Evolutionary conservation across 1,139 yeast genomes (phyloP), one percentile per base, ranked within the genome.

Genomic region (Scheffersomyces quercinus): DNA sequence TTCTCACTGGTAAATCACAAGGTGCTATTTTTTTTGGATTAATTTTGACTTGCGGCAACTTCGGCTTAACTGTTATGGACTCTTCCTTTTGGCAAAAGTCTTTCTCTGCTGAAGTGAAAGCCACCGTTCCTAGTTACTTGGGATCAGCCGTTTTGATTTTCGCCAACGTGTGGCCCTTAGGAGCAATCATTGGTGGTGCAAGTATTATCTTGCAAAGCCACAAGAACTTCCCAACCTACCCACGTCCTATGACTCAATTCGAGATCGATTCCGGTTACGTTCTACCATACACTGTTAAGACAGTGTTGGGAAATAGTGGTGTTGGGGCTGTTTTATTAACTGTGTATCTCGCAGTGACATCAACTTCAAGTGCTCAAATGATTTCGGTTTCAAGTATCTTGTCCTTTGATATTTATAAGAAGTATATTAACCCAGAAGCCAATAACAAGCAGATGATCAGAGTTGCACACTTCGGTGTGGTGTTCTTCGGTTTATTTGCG

Each of bases 101-200:
- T 26, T 67, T 66, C 40, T 60, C 67, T 45, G 66, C 73, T 13
- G 56, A 60, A 46, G 54, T 65, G 10, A 60, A 53, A 37, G 67
- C 72, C 24, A 59, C 67, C n/a, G 64, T 67, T 36, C 71, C 71
- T 5, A 75, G 73, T 12, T 70, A 70, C 46, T 49, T 68, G 28
- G 53, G 65, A 36, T 69, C 68, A 1, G 68, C 73, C 1, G 44
- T 62, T 3, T 50, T 56, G 12, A 67, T 68, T 37, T 64, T 62
- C 41, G 54, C 67, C n/a, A 60, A 62, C 44, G 67, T 63, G 28
- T 67, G 67, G 67, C 62, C 67, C 3, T 42, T 63, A 9, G 67
- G 68, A 8, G 44, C 67, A 4, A 53, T 62, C 33, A 52, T 60
- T 41, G 68, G 67, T 11, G 53, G 62, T 14, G 55, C 67, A 5